A percentile compares a stretch with the other conserved stretches of the same genome.
Evolutionary conservation across 2,329 filamentous ascomycete species (phyloP).

Genomic region (Trichoderma citrinoviride): DNA sequence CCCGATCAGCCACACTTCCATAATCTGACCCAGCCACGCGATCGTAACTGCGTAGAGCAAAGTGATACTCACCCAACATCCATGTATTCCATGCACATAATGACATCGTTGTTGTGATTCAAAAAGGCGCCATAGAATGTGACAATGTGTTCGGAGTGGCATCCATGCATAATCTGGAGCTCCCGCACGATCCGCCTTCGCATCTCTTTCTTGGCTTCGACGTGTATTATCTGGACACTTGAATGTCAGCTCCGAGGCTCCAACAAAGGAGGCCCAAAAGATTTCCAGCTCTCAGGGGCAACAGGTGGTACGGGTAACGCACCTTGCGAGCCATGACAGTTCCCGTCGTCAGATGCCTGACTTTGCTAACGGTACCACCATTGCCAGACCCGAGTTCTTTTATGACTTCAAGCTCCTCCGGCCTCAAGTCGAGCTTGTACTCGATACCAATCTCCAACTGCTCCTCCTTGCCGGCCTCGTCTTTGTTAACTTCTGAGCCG

Average conservation of each 20-base stretch:
- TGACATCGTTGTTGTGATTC: slow-evolving; percentile 94
- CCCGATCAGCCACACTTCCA: neutral
- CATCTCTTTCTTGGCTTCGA: slow-evolving; percentile 96
- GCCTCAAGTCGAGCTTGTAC: slow-evolving; percentile 88
- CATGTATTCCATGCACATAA: slow-evolving; percentile 99
- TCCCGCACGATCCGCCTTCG: slow-evolving; percentile 96
- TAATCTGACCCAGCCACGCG: neutral
- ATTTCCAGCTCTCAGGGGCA: neutral
- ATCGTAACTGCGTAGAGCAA: neutral
- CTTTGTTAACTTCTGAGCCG: slow-evolving; percentile 60
- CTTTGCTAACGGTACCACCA: slow-evolving; percentile 97
- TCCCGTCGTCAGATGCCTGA: slow-evolving; percentile 89
- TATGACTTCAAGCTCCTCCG: slow-evolving; percentile 86
- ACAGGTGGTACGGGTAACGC: slow-evolving; percentile 18
- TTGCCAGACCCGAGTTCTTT: slow-evolving; percentile 96
- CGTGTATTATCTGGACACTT: slow-evolving; percentile 77
- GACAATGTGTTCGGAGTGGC: slow-evolving; percentile 94
- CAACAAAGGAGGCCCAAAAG: slow-evolving; percentile 15
- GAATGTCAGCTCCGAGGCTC: neutral
- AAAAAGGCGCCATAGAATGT: slow-evolving; percentile 97
- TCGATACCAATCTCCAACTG: slow-evolving; percentile 94
- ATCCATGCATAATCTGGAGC: slow-evolving; percentile 97
- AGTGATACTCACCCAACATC: slow-evolving; percentile 78
- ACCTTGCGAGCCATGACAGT: slow-evolving; percentile 99
- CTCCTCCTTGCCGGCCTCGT: slow-evolving; percentile 52